phyloP scores from a whole-genome alignment of 139 green algal genomes.

The Zygnema circumcarinatum region DNA sequence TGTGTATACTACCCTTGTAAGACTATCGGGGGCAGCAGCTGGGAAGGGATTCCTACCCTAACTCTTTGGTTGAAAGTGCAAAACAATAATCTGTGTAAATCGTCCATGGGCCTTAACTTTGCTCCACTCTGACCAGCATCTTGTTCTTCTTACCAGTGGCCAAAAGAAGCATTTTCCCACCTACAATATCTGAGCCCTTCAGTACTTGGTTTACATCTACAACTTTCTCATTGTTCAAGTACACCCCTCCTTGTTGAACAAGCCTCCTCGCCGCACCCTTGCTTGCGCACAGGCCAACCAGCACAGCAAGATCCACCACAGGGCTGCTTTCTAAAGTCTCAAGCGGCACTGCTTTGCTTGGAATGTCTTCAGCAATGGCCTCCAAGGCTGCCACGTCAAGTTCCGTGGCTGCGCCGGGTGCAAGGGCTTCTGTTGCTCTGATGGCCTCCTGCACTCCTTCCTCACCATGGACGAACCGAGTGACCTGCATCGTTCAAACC shows the following conservation, averaged over 20 bases:
- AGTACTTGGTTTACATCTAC: constrained; percentile 28
- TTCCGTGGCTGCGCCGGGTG: constrained; percentile 77
- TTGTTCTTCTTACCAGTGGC: constrained; percentile 99
- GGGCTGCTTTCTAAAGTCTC: constrained; percentile 68
- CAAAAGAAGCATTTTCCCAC: constrained; percentile 87
- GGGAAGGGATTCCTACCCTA: no score
- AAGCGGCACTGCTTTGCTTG: constrained; percentile 67
- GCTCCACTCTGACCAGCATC: constrained; percentile 80
- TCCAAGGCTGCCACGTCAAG: constrained; percentile 70
- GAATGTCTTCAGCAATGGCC: constrained; percentile 68
- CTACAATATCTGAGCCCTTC: constrained; percentile 79
- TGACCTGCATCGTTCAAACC: constrained; percentile 68
- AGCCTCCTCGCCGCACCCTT: constrained; percentile 82
- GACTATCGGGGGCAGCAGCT: no score
- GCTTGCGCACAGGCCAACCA: constrained; percentile 79
- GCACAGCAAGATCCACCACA: constrained; percentile 85
- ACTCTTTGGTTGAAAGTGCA: no score
- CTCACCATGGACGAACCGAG: constrained; percentile 93
- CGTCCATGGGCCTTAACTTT: background rate
- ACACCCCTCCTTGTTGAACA: constrained; percentile 80
- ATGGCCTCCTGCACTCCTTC: constrained; percentile 87
- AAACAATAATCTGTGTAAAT: no score
- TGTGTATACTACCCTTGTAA: no score
- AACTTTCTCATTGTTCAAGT: constrained; percentile 92
- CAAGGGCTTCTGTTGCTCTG: constrained; percentile 81